phyloP scores from a whole-genome alignment of 352 stramenopile genomes.

The Phytophthora tubulina region DNA sequence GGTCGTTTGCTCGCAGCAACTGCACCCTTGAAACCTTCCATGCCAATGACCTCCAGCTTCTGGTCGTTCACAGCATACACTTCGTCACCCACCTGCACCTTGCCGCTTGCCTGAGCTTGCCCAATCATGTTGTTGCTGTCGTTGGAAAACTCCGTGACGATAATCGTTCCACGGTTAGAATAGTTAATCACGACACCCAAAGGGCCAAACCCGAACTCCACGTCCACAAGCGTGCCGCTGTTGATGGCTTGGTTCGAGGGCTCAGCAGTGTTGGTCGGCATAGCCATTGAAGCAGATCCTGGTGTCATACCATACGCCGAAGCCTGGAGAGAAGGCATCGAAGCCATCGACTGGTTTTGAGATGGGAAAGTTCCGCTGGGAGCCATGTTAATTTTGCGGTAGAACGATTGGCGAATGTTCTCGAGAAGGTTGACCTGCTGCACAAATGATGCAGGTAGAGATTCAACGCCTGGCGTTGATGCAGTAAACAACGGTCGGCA shows the following conservation, averaged over 20 bases:
- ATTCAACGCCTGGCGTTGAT: slow-evolving; percentile 55
- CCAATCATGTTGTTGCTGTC: slow-evolving; percentile 75
- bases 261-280: slow-evolving; percentile 17
- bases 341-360: slow-evolving; percentile 16
- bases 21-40: slow-evolving; percentile 84
- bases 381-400: slow-evolving; percentile 35
- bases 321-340: slow-evolving; percentile 33
- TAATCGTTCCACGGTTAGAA: slow-evolving; percentile 70
- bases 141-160: slow-evolving; percentile 85
- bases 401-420: slow-evolving; percentile 61
- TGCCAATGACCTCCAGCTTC: slow-evolving; percentile 70
- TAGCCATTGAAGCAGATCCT: slow-evolving; percentile 13
- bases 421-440: slow-evolving; percentile 78
- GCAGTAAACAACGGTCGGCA: slow-evolving; percentile 65
- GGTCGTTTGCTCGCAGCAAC: slow-evolving; percentile 72
- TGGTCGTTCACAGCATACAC: slow-evolving; percentile 83
- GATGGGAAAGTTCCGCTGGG: slow-evolving; percentile 6
- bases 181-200: slow-evolving; percentile 90
- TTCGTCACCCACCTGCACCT: slow-evolving; percentile 78
- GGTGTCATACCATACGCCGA: slow-evolving; percentile 24
- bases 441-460: slow-evolving; percentile 75
- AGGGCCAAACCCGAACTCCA: slow-evolving; percentile 75
- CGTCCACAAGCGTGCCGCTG: slow-evolving; percentile 59
- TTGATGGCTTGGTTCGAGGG: slow-evolving; percentile 19
- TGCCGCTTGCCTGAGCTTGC: slow-evolving; percentile 77